Conservation (phyloP, 257 asterid species). For the Nicotiana tomentosiformis region DNA sequence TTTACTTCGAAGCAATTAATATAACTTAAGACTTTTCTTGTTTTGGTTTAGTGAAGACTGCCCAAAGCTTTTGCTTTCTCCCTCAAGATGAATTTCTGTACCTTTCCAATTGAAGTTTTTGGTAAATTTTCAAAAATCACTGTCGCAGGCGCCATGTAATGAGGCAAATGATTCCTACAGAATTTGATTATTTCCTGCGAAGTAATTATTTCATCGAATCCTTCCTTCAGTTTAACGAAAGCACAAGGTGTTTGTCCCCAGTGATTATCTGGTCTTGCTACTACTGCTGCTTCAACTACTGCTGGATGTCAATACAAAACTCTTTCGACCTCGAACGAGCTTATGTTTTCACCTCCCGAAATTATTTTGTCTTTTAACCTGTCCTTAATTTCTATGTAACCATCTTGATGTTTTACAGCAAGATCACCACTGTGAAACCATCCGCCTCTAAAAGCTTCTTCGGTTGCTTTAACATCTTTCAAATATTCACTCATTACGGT, state of each 20-base stretch:
- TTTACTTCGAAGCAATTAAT: no score
- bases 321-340: conserved; percentile 28
- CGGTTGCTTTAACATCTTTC: neutral
- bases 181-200: conserved; percentile 13
- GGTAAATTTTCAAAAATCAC: conserved; percentile 29
- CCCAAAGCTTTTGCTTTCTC: conserved; percentile 34
- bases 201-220: conserved; percentile 6
- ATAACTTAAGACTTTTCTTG: neutral
- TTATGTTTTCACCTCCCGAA: conserved; percentile 20
- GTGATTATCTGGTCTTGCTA: conserved; percentile 15
- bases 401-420: neutral
- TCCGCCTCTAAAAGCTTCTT: neutral
- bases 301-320: conserved; percentile 27
- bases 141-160: conserved; percentile 25
- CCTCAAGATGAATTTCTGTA: conserved; percentile 20
- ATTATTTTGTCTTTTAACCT: conserved; percentile 20
- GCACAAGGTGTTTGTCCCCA: conserved; percentile 31
- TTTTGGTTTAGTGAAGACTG: conserved; percentile 10
- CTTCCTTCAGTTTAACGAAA: conserved; percentile 30
- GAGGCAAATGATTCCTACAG: neutral
- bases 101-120: conserved; percentile 28
- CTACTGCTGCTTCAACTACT: conserved; percentile 31
- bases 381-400: conserved; percentile 28
- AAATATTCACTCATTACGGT: conserved; percentile 11
- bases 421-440: neutral